Evolutionary conservation across 2,329 filamentous ascomycete genomes (phyloP), one percentile per base, ranked within the genome.

Genomic region (Colletotrichum sp.): DNA sequence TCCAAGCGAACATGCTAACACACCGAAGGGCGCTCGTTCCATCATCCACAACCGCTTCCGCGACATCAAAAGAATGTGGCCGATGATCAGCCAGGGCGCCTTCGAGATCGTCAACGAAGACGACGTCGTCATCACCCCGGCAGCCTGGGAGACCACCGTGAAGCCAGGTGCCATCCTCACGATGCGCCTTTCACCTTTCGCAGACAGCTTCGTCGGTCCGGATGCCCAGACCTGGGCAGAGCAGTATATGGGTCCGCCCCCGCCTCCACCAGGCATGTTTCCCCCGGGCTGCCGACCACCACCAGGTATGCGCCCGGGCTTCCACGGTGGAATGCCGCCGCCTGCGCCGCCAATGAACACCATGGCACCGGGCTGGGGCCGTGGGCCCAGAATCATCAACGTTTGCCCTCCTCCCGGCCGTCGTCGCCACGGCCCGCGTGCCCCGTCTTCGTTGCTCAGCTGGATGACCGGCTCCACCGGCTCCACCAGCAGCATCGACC

Each of bases 181-280:
- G 8, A 73, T 73, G 71, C 67, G 71, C 21, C 31, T 73, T 11
- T 73, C 71, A 5, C 68, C 71, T 4, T 73, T 73, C 33, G 69
- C 38, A 29, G 68, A 73, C 18, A 57, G 55, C 16, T n/a, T 11
- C 3, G 15, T 27, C 7, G n/a, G 8, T 7, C 24, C 31, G 27
- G n/a, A 12, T 3, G 7, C 9, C 15, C 31, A 57, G 7, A 65
- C 62, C 15, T 73, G 71, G 71, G 68, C 68, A 9, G 71, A 66
- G 33, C 18, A 6, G 33, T 62, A 29, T 8, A 13, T 51, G 16
- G 27, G 18, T 0, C 59, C 55, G n/a, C 55, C 55, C 2, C 57
- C 31, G 34, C 31, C 15, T 13, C 29, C 33, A 6, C 70, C 67
- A 3, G 36, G 18, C 34, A 47, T 67, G 55, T n/a, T 15, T 11